Evolutionary conservation across 345 rosid genomes (phyloP), one percentile per base, ranked within the genome.

Genomic region (Chamaenerion angustifolium): DNA sequence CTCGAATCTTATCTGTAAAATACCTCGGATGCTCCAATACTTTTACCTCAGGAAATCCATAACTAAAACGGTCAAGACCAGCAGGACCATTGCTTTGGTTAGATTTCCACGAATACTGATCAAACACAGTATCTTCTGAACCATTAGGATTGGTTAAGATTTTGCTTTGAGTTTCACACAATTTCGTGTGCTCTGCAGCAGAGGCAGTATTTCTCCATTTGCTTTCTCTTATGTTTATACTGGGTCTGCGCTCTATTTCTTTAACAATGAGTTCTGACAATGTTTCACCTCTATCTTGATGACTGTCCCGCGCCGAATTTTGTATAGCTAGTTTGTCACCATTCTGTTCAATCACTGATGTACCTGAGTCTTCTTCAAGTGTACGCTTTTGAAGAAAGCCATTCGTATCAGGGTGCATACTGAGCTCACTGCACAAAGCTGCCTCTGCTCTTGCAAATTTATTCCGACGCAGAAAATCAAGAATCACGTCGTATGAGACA

Each of bases 381-480:
- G 46, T 56, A 55, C 80, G 86, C 40, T 70, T 88, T 63, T 74
- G 73, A 72, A 84, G 70, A 44, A 82, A 71, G 9, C 78, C 86
- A 73, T 80, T 88, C 46, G 84, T 65, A 72, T 92, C 96, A 67
- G 88, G 78, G 18, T 40, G 76, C 67, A 63, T 71, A 45, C 48
- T 56, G 1, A 93, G 80, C 83, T 93, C 99, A 60, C 84, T 64
- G 46, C 86, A 94, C 64, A 93, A 66, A 56, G 99, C 96, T 54
- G 88, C 88, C 80, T 93, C 99, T 53, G 99, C 99, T 62, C 85
- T 72, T 0, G 84, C 74, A 71, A 93, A 82, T 45, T 61, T 80
- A 63, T 88, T 87, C 43, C 63, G 82, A 78, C 69, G 71, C 56
- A 93, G 68, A 70, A 84, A 93, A 44, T 85, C 88, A 56, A 93